A percentile compares a stretch with the other conserved stretches of the same genome.
phyloP scores from a whole-genome alignment of 805 yeast species.

The Sugiyamaella smithiae region DNA sequence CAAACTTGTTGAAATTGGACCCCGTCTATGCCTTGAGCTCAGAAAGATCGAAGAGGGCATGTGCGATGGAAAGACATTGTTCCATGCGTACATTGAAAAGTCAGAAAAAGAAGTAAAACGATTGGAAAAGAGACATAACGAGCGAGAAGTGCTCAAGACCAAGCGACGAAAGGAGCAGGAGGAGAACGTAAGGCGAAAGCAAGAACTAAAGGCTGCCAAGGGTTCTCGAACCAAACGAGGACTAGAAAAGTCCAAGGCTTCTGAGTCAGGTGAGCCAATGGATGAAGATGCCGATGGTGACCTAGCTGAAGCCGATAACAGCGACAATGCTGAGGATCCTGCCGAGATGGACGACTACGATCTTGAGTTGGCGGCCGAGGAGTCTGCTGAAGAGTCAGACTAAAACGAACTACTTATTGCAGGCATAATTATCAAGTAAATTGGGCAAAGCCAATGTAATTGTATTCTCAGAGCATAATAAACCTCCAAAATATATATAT shows the following conservation, averaged over 20 bases:
- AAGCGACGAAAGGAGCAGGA: conserved; percentile 75
- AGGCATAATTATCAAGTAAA: too few species aligned
- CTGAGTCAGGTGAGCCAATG: conserved; percentile 17
- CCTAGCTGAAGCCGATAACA: conserved; percentile 39
- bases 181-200: conserved; percentile 69
- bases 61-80: conserved; percentile 83
- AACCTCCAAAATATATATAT: too few species aligned
- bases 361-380: conserved; percentile 31
- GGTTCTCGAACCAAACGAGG: conserved; percentile 64
- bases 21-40: conserved; percentile 72
- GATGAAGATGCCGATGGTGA: conserved; percentile 32
- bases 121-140: conserved; percentile 65
- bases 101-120: conserved; percentile 50
- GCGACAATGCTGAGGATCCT: conserved; percentile 47
- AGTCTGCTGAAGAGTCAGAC: conserved; percentile 10
- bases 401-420: too few species aligned
- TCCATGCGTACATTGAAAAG: conserved; percentile 71
- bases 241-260: conserved; percentile 35
- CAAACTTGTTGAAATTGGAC: conserved; percentile 89
- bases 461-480: too few species aligned
- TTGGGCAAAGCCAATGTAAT: too few species aligned
- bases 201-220: conserved; percentile 69
- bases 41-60: conserved; percentile 90
- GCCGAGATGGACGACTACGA: conserved; percentile 39
- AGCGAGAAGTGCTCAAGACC: conserved; percentile 58